phyloP scores from a whole-genome alignment of 371 early-diverging fungal genomes.

The Rhizopus sp. region DNA sequence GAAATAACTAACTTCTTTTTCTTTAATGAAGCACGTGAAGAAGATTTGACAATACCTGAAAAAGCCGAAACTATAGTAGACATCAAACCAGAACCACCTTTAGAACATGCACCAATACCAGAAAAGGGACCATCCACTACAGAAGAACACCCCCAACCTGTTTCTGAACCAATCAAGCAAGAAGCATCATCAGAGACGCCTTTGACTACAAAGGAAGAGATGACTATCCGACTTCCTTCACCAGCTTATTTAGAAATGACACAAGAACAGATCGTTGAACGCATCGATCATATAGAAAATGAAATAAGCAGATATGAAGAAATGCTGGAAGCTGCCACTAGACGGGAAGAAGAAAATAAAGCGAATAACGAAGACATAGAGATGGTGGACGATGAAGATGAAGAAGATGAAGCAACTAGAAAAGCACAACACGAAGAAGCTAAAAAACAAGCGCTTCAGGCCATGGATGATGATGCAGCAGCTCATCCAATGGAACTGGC shows the following conservation, averaged over 20 bases:
- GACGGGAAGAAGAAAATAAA: constrained; percentile 19
- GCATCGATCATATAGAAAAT: constrained; percentile 54
- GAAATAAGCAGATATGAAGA: constrained; percentile 51
- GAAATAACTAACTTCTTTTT: neutral
- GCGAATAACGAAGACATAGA: constrained; percentile 13
- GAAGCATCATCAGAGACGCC: constrained; percentile 2
- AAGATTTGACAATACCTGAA: neutral
- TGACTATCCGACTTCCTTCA: neutral
- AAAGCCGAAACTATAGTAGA: neutral
- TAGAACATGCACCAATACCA: neutral
- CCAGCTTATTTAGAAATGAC: constrained; percentile 19
- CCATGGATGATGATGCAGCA: constrained; percentile 33
- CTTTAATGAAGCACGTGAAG: neutral
- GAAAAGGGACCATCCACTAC: neutral
- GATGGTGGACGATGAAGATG: constrained; percentile 22
- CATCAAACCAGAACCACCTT: neutral
- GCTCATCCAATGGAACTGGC: constrained; percentile 29
- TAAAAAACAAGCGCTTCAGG: constrained; percentile 44
- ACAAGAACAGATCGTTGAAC: constrained; percentile 52
- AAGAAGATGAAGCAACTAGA: constrained; percentile 24
- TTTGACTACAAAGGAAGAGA: neutral
- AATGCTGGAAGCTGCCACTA: constrained; percentile 34
- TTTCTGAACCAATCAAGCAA: neutral
- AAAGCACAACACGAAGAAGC: constrained; percentile 34
- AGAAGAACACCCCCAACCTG: neutral